These are phyloP conservation scores for Clavaria fumosa DNA, from an alignment of 768 basidiomycete genomes.

Conservation along the genomic window DNA sequence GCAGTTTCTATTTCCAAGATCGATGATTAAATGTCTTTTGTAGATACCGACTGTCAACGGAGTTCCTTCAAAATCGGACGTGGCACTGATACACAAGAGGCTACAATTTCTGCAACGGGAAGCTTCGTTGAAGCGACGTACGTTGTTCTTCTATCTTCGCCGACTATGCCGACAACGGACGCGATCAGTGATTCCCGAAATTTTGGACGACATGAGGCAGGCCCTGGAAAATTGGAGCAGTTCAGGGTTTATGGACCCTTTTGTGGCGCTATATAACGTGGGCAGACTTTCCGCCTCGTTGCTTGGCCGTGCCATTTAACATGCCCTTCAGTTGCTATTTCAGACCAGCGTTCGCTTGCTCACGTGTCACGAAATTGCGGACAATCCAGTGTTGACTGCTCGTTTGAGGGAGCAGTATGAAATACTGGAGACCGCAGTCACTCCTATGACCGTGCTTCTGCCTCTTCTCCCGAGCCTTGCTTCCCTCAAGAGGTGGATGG, in stretches of 20 bases:
- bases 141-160: neutral
- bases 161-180: neutral
- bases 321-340: conserved; percentile 17
- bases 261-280: conserved; percentile 21
- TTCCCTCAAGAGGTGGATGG: conserved; percentile 17
- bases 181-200: conserved; percentile 15
- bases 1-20: neutral
- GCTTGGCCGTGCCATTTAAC: neutral
- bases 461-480: conserved; percentile 22
- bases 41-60: conserved; percentile 9
- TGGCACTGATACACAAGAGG: conserved; percentile 14
- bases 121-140: conserved; percentile 13
- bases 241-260: conserved; percentile 20
- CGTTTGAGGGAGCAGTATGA: conserved; percentile 17
- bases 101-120: conserved; percentile 12
- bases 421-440: conserved; percentile 21
- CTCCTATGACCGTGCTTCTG: conserved; percentile 18
- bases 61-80: conserved; percentile 15
- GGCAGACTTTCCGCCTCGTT: neutral
- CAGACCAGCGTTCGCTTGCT: conserved; percentile 24
- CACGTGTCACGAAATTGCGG: conserved; percentile 20
- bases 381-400: conserved; percentile 13
- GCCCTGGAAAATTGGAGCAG: conserved; percentile 15
- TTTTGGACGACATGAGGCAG: conserved; percentile 16
- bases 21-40: neutral